These are phyloP conservation scores for Heliosperma pusillum DNA, from an alignment of 148 eudicot genomes.

Conservation along the genomic window DNA sequence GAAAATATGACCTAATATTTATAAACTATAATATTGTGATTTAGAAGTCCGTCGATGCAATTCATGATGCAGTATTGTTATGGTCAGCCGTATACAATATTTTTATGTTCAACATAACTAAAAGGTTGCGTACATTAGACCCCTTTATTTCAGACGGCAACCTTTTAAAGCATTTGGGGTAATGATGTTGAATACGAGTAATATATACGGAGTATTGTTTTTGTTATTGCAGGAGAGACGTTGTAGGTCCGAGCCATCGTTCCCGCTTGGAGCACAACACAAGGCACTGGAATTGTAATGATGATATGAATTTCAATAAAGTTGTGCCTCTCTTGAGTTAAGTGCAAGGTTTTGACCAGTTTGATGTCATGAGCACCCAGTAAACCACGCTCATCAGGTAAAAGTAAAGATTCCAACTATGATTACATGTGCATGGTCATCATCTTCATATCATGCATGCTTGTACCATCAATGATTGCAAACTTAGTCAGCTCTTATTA, in stretches of 20 bases:
- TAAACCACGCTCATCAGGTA: slow-evolving; percentile 29
- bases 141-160: not conserved
- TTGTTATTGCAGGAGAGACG: not conserved
- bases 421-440: slow-evolving; percentile 31
- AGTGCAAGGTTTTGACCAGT: slow-evolving; percentile 12
- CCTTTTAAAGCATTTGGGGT: not conserved
- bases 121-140: too few relatives aligned
- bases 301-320: slow-evolving; percentile 3
- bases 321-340: slow-evolving; percentile 12
- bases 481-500: slow-evolving; percentile 22
- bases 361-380: slow-evolving; percentile 20
- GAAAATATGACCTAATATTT: not conserved
- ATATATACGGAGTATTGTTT: too few relatives aligned
- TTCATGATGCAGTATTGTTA: too few relatives aligned
- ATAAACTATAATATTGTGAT: too few relatives aligned
- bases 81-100: too few relatives aligned
- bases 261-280: not conserved
- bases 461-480: slow-evolving; percentile 35
- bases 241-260: not conserved
- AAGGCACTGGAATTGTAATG: not conserved
- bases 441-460: slow-evolving; percentile 33
- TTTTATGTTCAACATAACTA: too few relatives aligned
- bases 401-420: slow-evolving; percentile 29
- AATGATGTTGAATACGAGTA: not conserved
- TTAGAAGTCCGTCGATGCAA: too few relatives aligned